Evolutionary conservation across 169 alveolate genomes (phyloP).

Genomic region (Prorocentrum cordatum): DNA sequence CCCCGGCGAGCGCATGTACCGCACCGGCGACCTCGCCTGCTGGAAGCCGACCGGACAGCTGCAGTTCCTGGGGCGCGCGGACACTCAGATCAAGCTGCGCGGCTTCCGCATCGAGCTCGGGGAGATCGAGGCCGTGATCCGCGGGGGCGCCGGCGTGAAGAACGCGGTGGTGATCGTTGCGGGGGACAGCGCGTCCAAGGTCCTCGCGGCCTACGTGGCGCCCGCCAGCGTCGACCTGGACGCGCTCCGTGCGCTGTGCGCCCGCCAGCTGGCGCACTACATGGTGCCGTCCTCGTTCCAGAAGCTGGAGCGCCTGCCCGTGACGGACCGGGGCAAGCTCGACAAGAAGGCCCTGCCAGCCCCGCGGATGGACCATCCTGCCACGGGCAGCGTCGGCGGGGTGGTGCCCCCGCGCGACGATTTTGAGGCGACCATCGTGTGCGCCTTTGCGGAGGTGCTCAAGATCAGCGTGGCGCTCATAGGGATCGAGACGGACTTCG

Average conservation of each 20-base stretch:
- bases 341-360: background rate
- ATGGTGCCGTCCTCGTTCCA: background rate
- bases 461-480: too few species aligned
- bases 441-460: background rate
- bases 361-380: too few species aligned
- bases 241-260: background rate
- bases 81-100: conserved; percentile 20
- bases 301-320: background rate
- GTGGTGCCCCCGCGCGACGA: background rate
- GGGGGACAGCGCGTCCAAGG: background rate
- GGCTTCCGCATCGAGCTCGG: conserved; percentile 70
- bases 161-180: background rate
- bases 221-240: background rate
- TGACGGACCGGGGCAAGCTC: background rate
- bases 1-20: background rate
- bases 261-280: background rate
- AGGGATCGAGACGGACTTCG: background rate
- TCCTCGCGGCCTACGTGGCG: background rate
- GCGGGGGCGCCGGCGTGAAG: background rate
- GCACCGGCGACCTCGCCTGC: background rate
- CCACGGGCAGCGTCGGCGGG: too few species aligned
- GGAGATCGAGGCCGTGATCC: conserved; percentile 3
- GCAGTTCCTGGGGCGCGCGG: background rate
- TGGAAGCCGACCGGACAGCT: background rate
- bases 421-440: background rate